These are phyloP conservation scores for Blastobotrys ciferrii DNA, from an alignment of 1,139 yeast species.

Conservation along the genomic window DNA sequence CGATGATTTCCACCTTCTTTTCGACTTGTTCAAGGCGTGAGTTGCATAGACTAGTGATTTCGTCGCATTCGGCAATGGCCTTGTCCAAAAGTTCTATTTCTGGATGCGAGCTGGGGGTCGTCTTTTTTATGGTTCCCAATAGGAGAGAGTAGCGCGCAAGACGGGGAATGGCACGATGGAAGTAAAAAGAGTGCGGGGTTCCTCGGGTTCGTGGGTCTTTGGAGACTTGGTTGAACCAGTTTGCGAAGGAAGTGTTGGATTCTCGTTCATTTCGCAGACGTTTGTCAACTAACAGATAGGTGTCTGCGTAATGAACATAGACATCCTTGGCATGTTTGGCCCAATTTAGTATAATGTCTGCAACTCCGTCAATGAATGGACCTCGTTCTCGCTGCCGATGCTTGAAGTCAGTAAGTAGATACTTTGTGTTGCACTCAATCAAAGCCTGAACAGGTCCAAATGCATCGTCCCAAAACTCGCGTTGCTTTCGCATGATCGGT, in stretches of 20 bases:
- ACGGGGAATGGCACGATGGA: constrained; percentile 75
- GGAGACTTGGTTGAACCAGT: constrained; percentile 49
- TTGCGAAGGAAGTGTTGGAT: constrained; percentile 47
- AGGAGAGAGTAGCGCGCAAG: constrained; percentile 71
- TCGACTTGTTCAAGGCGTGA: constrained; percentile 41
- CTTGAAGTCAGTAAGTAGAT: constrained; percentile 56
- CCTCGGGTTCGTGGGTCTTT: constrained; percentile 47
- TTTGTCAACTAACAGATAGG: constrained; percentile 37
- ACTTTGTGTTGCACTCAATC: constrained; percentile 55
- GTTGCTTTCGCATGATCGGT: constrained; percentile 46
- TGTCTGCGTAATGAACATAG: constrained; percentile 56
- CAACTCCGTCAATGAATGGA: constrained; percentile 63
- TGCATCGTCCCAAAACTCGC: constrained; percentile 59
- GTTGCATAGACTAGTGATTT: constrained; percentile 50
- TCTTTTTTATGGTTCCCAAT: constrained; percentile 54
- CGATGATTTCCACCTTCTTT: constrained; percentile 42
- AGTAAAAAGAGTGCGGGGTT: constrained; percentile 59
- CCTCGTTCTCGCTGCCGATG: constrained; percentile 56
- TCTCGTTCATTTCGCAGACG: constrained; percentile 40
- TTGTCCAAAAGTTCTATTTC: constrained; percentile 54
- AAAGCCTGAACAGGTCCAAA: constrained; percentile 62
- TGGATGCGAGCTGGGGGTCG: constrained; percentile 50
- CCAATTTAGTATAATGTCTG: constrained; percentile 68
- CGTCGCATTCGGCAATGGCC: constrained; percentile 52
- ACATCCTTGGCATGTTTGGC: constrained; percentile 54